phyloP scores from a whole-genome alignment of 2,329 filamentous ascomycete species.

The Hypoxylon sp. region DNA sequence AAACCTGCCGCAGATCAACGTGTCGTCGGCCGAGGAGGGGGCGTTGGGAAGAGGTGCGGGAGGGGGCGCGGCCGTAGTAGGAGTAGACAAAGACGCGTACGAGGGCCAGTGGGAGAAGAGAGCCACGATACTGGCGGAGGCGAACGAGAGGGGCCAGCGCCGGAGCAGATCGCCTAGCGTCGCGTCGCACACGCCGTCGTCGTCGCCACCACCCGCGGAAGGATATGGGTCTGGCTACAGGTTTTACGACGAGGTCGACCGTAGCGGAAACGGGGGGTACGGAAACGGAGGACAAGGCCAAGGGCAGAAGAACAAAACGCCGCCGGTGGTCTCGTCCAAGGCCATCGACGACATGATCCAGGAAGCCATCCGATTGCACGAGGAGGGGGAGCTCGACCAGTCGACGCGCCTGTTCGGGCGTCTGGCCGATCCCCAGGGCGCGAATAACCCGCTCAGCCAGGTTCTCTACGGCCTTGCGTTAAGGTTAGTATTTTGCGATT shows the following conservation, averaged over 20 bases:
- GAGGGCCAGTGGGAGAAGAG: constrained; percentile 93
- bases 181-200: constrained; percentile 51
- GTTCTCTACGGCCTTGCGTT: constrained; percentile 95
- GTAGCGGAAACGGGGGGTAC: constrained; percentile 6
- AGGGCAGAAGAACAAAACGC: constrained; percentile 12
- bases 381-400: constrained; percentile 81
- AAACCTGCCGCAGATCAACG: constrained; percentile 81
- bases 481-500: constrained; percentile 69
- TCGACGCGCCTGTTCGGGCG: constrained; percentile 89
- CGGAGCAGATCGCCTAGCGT: constrained; percentile 55
- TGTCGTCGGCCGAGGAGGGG: constrained; percentile 56
- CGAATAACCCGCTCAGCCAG: constrained; percentile 94
- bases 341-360: constrained; percentile 82
- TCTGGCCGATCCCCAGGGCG: constrained; percentile 85
- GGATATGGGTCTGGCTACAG: constrained; percentile 50
- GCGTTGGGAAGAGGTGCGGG: constrained; percentile 48
- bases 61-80: constrained; percentile 19
- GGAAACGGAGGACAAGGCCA: constrained; percentile 8
- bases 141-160: constrained; percentile 66
- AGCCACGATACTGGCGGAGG: constrained; percentile 86
- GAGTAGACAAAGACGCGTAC: constrained; percentile 56
- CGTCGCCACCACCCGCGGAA: constrained; percentile 48
- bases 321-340: constrained; percentile 62
- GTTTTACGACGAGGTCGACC: constrained; percentile 41
- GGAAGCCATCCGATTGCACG: constrained; percentile 94